phyloP scores from a whole-genome alignment of 495 filamentous ascomycete genomes.

The Aspergillus bertholletiae region DNA sequence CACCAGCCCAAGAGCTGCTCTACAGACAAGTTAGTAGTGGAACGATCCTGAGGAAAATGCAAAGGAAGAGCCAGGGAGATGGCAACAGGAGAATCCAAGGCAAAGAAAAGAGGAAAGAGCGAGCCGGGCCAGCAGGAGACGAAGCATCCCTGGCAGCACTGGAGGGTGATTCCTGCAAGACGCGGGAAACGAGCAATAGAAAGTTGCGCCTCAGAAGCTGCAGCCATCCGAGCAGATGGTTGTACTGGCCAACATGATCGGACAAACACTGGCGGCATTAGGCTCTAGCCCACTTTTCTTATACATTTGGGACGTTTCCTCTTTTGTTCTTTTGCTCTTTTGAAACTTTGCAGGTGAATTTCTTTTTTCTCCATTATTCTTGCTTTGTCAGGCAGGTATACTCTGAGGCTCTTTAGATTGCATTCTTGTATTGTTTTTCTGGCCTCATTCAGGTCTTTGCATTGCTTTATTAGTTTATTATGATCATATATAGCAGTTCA shows the following conservation, averaged over 20 bases:
- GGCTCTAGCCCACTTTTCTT: constrained; percentile 4
- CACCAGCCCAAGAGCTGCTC: no score
- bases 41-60: background rate
- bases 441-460: constrained; percentile 4
- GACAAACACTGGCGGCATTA: constrained; percentile 22
- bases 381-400: background rate
- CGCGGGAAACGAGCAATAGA: background rate
- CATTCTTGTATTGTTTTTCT: background rate
- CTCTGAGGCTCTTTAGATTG: background rate
- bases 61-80: background rate
- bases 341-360: background rate
- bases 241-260: constrained; percentile 22
- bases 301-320: constrained; percentile 3
- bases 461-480: background rate
- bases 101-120: background rate
- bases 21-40: no score
- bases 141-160: background rate
- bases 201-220: constrained; percentile 9
- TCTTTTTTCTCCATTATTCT: background rate
- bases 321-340: constrained; percentile 3
- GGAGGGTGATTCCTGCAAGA: background rate
- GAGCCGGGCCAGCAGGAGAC: background rate
- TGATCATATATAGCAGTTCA: background rate
- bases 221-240: constrained; percentile 24
- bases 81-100: background rate